A percentile compares a stretch with the other conserved stretches of the same genome.
Evolutionary conservation across 1,139 yeast genomes (phyloP).

Genomic region (Pichia sp.): DNA sequence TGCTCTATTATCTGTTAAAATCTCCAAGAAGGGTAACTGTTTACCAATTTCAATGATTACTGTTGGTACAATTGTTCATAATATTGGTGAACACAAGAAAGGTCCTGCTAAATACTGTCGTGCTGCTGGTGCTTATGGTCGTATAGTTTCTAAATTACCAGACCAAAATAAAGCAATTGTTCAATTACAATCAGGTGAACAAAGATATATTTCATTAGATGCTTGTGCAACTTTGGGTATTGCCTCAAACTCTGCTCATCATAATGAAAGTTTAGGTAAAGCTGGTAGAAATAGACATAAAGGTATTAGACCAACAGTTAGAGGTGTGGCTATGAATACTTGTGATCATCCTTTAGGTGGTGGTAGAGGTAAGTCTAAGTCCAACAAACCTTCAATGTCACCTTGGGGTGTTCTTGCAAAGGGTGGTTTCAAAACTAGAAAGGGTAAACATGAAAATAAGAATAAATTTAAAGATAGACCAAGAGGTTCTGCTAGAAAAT

Average conservation of each 20-base stretch:
- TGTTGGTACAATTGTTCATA: constrained; percentile 84
- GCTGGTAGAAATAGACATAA: constrained; percentile 93
- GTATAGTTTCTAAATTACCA: constrained; percentile 74
- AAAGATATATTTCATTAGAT: constrained; percentile 76
- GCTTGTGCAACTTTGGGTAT: constrained; percentile 94
- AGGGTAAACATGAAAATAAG: constrained; percentile 77
- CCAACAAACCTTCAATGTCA: constrained; percentile 87
- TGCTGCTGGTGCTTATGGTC: constrained; percentile 92
- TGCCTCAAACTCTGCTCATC: constrained; percentile 93
- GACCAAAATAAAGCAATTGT: constrained; percentile 69
- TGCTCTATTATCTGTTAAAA: constrained; percentile 79
- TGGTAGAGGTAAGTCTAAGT: constrained; percentile 99
- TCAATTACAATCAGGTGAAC: constrained; percentile 86
- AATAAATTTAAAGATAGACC: constrained; percentile 84
- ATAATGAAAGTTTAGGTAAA: constrained; percentile 84
- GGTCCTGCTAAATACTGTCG: constrained; percentile 93
- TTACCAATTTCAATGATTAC: constrained; percentile 89
- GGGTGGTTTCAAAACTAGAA: constrained; percentile 91
- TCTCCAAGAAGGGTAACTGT: constrained; percentile 92
- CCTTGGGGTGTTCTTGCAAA: constrained; percentile 94
- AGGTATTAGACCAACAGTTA: constrained; percentile 90
- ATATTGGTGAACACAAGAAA: constrained; percentile 64
- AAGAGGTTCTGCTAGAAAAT: constrained; percentile 37
- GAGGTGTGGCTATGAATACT: constrained; percentile 99
- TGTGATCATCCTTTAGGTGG: constrained; percentile 99